A percentile compares a stretch with the other conserved stretches of the same genome.
phyloP scores from a whole-genome alignment of 345 rosid genomes.

The Combretum micranthum region DNA sequence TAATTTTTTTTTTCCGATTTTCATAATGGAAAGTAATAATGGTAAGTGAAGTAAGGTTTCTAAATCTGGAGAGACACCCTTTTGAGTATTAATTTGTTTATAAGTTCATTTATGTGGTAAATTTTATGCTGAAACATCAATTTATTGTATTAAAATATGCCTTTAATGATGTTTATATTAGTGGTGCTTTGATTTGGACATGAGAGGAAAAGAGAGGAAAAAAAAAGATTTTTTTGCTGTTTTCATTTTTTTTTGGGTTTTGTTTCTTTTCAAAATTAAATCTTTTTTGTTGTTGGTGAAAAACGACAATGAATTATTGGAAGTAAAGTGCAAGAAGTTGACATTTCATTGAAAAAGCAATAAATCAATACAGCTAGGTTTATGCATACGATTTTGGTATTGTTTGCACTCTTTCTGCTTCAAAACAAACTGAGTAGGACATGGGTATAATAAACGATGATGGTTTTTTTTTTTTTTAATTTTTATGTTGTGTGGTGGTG shows the following conservation, averaged over 20 bases:
- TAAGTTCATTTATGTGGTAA: no score
- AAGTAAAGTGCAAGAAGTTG: slow-evolving; percentile 12
- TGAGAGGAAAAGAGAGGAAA: neutral
- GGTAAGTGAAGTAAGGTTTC: slow-evolving; percentile 11
- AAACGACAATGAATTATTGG: no score
- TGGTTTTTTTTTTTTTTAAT: neutral
- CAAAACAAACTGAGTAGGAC: neutral
- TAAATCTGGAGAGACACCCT: slow-evolving; percentile 20
- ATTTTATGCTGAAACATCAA: neutral
- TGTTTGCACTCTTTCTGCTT: slow-evolving; percentile 7
- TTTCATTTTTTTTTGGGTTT: neutral
- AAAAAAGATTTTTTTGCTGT: slow-evolving; percentile 3
- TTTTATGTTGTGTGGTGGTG: no score
- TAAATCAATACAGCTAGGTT: no score
- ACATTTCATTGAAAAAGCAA: neutral
- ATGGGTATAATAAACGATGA: neutral
- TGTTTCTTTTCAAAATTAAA: neutral
- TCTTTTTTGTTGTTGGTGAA: no score
- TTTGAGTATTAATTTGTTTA: no score
- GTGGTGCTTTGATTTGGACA: slow-evolving; percentile 6
- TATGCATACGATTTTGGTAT: neutral
- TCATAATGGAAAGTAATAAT: no score
- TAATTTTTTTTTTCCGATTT: no score
- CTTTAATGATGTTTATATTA: slow-evolving; percentile 14
- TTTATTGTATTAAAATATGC: slow-evolving; percentile 25